Conservation (phyloP, 257 asterid genomes). For the Lycium barbarum region DNA sequence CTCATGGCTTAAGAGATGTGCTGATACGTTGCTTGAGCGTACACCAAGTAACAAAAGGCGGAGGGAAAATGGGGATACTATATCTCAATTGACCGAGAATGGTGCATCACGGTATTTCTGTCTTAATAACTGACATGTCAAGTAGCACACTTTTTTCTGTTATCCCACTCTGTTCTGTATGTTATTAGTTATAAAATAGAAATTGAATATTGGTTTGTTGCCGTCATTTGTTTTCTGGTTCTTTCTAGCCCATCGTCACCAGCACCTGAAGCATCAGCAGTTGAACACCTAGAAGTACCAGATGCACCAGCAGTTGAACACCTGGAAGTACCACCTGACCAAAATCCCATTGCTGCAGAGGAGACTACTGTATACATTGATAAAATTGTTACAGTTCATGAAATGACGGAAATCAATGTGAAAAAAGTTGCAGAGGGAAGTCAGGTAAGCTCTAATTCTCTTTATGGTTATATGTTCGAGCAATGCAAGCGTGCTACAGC, state of each 20-base stretch:
- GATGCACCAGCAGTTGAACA: constrained; percentile 45
- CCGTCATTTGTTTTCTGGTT: constrained; percentile 20
- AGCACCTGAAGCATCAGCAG: constrained; percentile 44
- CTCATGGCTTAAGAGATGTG: constrained; percentile 89
- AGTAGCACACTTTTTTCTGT: constrained; percentile 7
- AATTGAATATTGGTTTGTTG: constrained; percentile 13
- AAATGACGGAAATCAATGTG: constrained; percentile 57
- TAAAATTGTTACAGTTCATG: constrained; percentile 68
- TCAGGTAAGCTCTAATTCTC: constrained; percentile 51
- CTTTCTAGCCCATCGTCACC: constrained; percentile 42
- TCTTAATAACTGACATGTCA: neutral
- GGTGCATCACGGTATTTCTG: constrained; percentile 26
- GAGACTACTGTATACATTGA: constrained; percentile 73
- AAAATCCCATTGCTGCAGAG: constrained; percentile 45
- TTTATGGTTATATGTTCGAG: neutral
- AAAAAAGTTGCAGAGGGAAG: constrained; percentile 47
- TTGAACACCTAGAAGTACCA: constrained; percentile 38
- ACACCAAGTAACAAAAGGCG: constrained; percentile 65
- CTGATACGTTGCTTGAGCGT: constrained; percentile 85
- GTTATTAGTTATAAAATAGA: neutral
- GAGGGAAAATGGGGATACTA: constrained; percentile 57
- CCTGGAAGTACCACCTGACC: constrained; percentile 37
- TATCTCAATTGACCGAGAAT: constrained; percentile 45
- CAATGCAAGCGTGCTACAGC: neutral
- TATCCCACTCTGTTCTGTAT: neutral